phyloP scores from a whole-genome alignment of 1,139 yeast genomes.

The Taphrina flavorubra region DNA sequence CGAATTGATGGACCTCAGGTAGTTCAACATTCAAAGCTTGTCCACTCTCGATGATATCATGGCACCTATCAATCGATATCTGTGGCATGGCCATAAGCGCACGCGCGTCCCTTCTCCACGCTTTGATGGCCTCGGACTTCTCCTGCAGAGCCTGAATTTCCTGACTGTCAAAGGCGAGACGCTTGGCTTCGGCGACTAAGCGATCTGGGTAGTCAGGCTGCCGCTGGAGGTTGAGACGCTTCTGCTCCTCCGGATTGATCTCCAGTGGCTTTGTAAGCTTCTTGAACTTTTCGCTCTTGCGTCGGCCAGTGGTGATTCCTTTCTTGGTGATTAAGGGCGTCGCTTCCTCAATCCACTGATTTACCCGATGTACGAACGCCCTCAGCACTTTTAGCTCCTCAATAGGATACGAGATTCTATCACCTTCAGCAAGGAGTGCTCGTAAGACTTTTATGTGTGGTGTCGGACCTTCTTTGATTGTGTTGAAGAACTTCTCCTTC shows the following conservation, averaged over 20 bases:
- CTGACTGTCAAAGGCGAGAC: conserved; percentile 60
- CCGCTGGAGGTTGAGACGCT: conserved; percentile 48
- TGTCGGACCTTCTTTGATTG: conserved; percentile 54
- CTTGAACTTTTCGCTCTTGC: conserved; percentile 50
- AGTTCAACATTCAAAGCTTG: conserved; percentile 64
- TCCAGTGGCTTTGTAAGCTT: conserved; percentile 41
- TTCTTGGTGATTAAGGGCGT: conserved; percentile 59
- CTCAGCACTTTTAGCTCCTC: conserved; percentile 54
- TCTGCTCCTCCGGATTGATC: conserved; percentile 44
- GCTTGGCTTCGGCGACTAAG: conserved; percentile 59
- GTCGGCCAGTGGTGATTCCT: conserved; percentile 56
- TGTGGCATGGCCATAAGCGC: conserved; percentile 48
- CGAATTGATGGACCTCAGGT: conserved; percentile 60
- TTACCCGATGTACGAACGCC: conserved; percentile 57
- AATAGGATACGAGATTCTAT: conserved; percentile 55
- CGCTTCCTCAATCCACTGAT: conserved; percentile 64
- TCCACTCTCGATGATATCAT: conserved; percentile 57
- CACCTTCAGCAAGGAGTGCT: conserved; percentile 62
- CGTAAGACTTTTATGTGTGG: conserved; percentile 60
- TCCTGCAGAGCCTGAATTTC: conserved; percentile 68
- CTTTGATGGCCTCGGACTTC: conserved; percentile 61
- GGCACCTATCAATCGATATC: conserved; percentile 48
- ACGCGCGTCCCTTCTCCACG: conserved; percentile 61
- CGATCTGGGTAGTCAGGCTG: conserved; percentile 50
- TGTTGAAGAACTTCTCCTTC: conserved; percentile 57